Percentiles rank a stretch among this genome's conserved stretches.
Evolutionary conservation across 208 protist genomes (phyloP).

Genomic region (Angomonas deanei): DNA sequence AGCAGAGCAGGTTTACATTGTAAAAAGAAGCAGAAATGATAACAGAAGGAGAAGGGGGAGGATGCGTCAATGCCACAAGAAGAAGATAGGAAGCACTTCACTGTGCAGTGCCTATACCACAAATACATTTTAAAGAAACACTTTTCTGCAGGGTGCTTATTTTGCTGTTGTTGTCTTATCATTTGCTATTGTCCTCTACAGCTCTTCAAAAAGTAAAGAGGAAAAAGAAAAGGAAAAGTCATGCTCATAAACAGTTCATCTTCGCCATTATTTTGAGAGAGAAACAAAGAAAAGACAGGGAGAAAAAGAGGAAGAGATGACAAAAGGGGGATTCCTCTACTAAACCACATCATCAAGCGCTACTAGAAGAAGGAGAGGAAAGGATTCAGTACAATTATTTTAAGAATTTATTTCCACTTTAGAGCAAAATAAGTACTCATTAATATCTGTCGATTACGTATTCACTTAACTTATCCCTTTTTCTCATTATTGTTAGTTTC

Average conservation of each 20-base stretch:
- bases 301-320: conserved; percentile 15
- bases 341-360: too few species aligned
- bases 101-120: not conserved
- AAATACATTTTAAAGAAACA: not conserved
- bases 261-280: too few species aligned
- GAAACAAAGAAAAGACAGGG: conserved; percentile 4
- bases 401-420: too few species aligned
- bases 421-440: too few species aligned
- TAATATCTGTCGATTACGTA: not conserved
- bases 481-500: not conserved
- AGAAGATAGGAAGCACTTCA: not conserved
- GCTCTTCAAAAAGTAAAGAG: conserved; percentile 11
- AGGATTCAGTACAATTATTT: too few species aligned
- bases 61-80: too few species aligned
- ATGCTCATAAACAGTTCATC: too few species aligned
- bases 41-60: not conserved
- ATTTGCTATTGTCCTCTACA: not conserved
- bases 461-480: not conserved
- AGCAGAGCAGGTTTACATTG: not conserved
- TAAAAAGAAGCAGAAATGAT: not conserved
- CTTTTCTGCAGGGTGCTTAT: too few species aligned
- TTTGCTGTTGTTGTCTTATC: not conserved
- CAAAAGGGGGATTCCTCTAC: not conserved
- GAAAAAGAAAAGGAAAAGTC: conserved; percentile 10
- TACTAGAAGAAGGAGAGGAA: not conserved